Evolutionary conservation across 495 filamentous ascomycete species (phyloP).

Genomic region (Chaetomium tenue): DNA sequence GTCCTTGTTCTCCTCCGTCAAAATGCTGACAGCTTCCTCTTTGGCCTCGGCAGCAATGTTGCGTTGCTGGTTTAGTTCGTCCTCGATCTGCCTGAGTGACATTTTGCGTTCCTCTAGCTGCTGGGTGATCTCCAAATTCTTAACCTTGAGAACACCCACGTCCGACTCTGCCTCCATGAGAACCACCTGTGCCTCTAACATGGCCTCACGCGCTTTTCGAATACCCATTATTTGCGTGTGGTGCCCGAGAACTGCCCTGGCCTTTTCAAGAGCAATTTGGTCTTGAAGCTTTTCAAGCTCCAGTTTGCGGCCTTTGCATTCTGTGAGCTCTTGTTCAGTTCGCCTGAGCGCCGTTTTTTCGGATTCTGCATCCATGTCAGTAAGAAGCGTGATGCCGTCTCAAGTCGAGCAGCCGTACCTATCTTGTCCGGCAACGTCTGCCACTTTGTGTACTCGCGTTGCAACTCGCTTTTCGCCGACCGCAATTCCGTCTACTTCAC

Average conservation of each 20-base stretch:
- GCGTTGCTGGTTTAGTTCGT: constrained; percentile 33
- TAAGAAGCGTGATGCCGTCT: neutral
- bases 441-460: constrained; percentile 60
- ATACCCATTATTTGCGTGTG: constrained; percentile 60
- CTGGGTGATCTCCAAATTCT: constrained; percentile 58
- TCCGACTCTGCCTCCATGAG: constrained; percentile 81
- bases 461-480: constrained; percentile 49
- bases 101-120: constrained; percentile 48
- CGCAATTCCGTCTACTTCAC: constrained; percentile 34
- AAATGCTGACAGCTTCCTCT: constrained; percentile 19
- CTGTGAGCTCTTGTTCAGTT: constrained; percentile 42
- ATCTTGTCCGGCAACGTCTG: constrained; percentile 68
- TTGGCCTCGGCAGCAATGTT: constrained; percentile 27
- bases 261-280: constrained; percentile 59
- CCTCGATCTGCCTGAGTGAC: constrained; percentile 20
- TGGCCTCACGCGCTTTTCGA: constrained; percentile 56
- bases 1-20: constrained; percentile 32
- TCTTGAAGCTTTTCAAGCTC: constrained; percentile 49
- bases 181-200: constrained; percentile 65
- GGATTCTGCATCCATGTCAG: constrained; percentile 43
- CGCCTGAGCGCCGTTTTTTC: constrained; percentile 52
- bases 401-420: constrained; percentile 42
- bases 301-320: constrained; percentile 25
- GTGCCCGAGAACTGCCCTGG: constrained; percentile 58
- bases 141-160: constrained; percentile 58